phyloP scores from a whole-genome alignment of 176 grass and related monocot species.

The Cenchrus americanus region DNA sequence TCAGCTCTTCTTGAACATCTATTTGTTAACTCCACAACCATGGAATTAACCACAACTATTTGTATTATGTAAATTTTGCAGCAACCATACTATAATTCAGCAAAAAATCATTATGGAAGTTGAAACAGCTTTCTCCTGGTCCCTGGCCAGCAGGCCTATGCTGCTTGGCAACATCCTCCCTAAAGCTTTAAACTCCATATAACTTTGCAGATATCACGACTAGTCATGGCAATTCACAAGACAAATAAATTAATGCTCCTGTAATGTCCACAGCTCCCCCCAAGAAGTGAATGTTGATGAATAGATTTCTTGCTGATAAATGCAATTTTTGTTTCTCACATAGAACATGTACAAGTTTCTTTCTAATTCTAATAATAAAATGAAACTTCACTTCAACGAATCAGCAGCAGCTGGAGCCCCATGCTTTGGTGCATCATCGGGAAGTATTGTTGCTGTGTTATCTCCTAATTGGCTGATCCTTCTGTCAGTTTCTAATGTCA shows the following conservation, averaged over 20 bases:
- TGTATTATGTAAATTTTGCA: no score
- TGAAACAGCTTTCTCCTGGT: no score
- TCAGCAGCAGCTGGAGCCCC: neutral
- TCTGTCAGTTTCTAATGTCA: neutral
- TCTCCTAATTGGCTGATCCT: neutral
- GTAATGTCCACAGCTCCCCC: neutral
- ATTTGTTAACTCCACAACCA: no score
- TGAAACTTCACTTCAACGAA: neutral
- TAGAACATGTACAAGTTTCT: neutral
- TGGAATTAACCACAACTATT: no score
- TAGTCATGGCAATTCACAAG: neutral
- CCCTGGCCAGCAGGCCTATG: slow-evolving; percentile 14
- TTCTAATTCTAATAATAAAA: neutral
- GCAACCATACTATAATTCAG: no score
- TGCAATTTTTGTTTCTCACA: neutral
- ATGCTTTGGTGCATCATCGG: neutral
- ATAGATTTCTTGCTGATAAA: neutral
- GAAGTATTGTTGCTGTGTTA: neutral
- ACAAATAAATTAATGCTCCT: neutral
- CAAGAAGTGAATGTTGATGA: neutral
- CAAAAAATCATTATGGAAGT: no score
- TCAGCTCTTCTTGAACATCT: no score
- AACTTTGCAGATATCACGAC: slow-evolving; percentile 14
- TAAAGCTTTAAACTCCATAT: slow-evolving; percentile 43
- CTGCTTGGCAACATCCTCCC: slow-evolving; percentile 34